Evolutionary conservation across 148 eudicot species (phyloP).

Genomic region (Amaranthus hypochondriacus): DNA sequence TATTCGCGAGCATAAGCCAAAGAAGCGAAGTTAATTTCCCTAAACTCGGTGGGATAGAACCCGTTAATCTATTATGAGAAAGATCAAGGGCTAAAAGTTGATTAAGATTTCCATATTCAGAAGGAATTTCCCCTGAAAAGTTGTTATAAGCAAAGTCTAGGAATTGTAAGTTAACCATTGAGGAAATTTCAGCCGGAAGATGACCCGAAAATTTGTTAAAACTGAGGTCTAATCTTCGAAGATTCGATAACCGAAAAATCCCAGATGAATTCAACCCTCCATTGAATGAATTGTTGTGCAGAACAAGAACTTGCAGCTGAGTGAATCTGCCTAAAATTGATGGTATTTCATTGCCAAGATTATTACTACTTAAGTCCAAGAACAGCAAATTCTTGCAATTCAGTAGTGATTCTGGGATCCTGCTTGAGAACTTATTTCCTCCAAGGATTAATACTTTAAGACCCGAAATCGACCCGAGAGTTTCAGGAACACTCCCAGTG

Average conservation of each 20-base stretch:
- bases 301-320: conserved; percentile 53
- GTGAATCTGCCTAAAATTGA: conserved; percentile 53
- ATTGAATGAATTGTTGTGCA: conserved; percentile 56
- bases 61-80: conserved; percentile 57
- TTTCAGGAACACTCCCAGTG: conserved; percentile 53
- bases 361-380: conserved; percentile 66
- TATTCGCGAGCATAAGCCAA: conserved; percentile 93
- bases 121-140: conserved; percentile 63
- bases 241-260: conserved; percentile 45
- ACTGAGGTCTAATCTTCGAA: conserved; percentile 67
- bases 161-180: conserved; percentile 48
- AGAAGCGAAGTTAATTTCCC: conserved; percentile 73
- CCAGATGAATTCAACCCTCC: conserved; percentile 72
- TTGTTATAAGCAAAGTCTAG: conserved; percentile 60
- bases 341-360: conserved; percentile 61
- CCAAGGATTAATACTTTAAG: conserved; percentile 59
- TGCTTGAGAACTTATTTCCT: conserved; percentile 53
- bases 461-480: conserved; percentile 53
- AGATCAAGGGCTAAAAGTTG: conserved; percentile 80
- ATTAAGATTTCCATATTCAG: conserved; percentile 53
- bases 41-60: conserved; percentile 61
- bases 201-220: conserved; percentile 68
- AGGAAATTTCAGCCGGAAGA: conserved; percentile 58
- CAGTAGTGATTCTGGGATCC: conserved; percentile 59
- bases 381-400: conserved; percentile 46